A percentile compares a stretch with the other conserved stretches of the same genome.
Conservation (phyloP, 1,284 basidiomycete species). For the Fereydounia khargensis region DNA sequence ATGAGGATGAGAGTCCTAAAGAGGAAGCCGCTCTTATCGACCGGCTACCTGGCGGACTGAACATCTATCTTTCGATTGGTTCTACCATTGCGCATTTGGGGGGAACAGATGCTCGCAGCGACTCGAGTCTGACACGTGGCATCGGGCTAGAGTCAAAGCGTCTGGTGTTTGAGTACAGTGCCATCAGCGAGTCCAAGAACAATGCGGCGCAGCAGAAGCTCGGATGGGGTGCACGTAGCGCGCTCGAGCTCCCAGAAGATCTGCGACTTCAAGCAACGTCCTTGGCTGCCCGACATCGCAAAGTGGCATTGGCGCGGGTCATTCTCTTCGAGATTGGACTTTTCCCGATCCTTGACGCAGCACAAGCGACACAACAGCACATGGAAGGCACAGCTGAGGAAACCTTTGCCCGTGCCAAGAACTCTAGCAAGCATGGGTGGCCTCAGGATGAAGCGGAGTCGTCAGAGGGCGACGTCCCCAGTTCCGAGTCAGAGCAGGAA, state of each 20-base stretch:
- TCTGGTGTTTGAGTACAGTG: constrained; percentile 35
- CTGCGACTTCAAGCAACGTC: constrained; percentile 26
- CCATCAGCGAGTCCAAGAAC: constrained; percentile 19
- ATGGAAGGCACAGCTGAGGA: constrained; percentile 25
- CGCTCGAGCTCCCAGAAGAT: constrained; percentile 44
- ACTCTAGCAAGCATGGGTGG: not conserved
- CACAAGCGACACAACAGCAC: constrained; percentile 38
- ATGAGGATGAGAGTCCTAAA: too few species aligned
- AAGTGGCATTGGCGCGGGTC: constrained; percentile 21
- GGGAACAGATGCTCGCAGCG: constrained; percentile 31
- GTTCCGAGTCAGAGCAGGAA: too few species aligned
- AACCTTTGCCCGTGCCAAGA: constrained; percentile 12
- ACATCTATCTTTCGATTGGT: constrained; percentile 40
- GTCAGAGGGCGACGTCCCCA: too few species aligned
- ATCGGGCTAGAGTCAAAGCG: constrained; percentile 41
- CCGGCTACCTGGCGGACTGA: constrained; percentile 24
- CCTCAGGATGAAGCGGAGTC: too few species aligned
- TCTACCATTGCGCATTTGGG: constrained; percentile 35
- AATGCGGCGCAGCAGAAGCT: constrained; percentile 11
- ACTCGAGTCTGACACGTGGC: constrained; percentile 35
- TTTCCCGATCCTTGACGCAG: constrained; percentile 56
- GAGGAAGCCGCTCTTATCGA: constrained; percentile 22
- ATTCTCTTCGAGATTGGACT: constrained; percentile 45
- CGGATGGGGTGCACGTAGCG: constrained; percentile 37
- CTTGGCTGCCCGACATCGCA: constrained; percentile 29